Evolutionary conservation across 1,284 basidiomycete genomes (phyloP).

Genomic region (Ganoderma meredithae): DNA sequence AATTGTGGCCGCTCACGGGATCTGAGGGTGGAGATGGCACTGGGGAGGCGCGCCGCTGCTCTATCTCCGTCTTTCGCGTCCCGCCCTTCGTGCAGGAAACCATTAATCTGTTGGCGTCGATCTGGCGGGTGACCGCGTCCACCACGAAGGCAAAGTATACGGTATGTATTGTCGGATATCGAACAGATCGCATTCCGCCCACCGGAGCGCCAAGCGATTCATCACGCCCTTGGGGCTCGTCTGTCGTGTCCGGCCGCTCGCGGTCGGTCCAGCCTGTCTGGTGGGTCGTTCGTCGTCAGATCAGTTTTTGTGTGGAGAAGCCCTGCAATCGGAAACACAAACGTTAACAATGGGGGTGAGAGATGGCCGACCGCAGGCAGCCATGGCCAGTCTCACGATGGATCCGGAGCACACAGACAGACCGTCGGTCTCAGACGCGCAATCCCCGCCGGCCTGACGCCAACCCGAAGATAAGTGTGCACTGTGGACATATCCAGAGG

Average conservation of each 20-base stretch:
- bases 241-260: neutral
- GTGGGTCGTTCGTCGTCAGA: neutral
- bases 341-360: neutral
- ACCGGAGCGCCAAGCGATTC: conserved; percentile 2
- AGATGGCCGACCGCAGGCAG: neutral
- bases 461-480: neutral
- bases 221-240: neutral
- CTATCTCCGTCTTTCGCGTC: neutral
- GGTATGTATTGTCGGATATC: neutral
- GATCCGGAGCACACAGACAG: neutral
- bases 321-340: neutral
- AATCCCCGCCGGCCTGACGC: neutral
- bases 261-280: neutral
- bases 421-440: too few relatives aligned
- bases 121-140: neutral
- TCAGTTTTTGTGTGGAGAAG: neutral
- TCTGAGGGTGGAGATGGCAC: neutral
- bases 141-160: neutral
- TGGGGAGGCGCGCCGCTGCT: neutral
- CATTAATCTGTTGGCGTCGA: neutral
- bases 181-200: neutral
- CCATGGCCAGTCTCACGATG: neutral
- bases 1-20: neutral
- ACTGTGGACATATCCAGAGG: neutral
- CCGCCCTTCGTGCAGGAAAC: too few relatives aligned